Percentiles rank a stretch among this genome's conserved stretches.
phyloP scores from a whole-genome alignment of 768 basidiomycete genomes.

The Cystofilobasidium macerans region DNA sequence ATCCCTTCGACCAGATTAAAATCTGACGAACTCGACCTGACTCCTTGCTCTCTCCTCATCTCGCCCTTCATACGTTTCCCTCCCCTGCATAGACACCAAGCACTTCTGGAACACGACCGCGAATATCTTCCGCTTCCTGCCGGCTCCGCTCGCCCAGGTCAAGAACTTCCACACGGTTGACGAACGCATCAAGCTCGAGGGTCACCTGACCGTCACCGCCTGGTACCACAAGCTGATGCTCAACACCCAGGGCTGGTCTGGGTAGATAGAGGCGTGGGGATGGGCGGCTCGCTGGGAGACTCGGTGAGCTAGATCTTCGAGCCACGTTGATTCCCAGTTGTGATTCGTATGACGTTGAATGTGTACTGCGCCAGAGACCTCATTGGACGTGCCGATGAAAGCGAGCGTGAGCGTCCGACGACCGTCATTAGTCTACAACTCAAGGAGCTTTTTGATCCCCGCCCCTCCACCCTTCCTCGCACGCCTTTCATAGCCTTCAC shows the following conservation, averaged over 20 bases:
- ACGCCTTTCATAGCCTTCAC: no score
- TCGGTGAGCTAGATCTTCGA: no score
- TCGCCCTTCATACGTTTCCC: background rate
- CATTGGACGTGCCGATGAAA: no score
- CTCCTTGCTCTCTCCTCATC: background rate
- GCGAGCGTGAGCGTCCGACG: no score
- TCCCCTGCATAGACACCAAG: slow-evolving; percentile 19
- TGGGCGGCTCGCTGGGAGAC: no score
- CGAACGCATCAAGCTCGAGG: slow-evolving; percentile 36
- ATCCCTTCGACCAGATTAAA: background rate
- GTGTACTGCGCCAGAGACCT: no score
- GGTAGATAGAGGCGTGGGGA: no score
- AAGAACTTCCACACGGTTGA: slow-evolving; percentile 40
- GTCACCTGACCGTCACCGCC: slow-evolving; percentile 33
- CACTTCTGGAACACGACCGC: slow-evolving; percentile 35
- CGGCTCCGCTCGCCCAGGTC: slow-evolving; percentile 31
- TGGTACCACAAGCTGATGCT: slow-evolving; percentile 37
- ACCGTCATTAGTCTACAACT: no score
- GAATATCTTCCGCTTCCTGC: slow-evolving; percentile 40
- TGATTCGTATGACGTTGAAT: no score
- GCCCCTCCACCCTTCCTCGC: no score
- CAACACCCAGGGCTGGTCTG: slow-evolving; percentile 43
- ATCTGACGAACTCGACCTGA: background rate
- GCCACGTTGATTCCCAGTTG: no score
- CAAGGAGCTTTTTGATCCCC: no score